These are phyloP conservation scores for Helianthus annuus DNA, from an alignment of 129 eudicot genomes.

Conservation along the genomic window DNA sequence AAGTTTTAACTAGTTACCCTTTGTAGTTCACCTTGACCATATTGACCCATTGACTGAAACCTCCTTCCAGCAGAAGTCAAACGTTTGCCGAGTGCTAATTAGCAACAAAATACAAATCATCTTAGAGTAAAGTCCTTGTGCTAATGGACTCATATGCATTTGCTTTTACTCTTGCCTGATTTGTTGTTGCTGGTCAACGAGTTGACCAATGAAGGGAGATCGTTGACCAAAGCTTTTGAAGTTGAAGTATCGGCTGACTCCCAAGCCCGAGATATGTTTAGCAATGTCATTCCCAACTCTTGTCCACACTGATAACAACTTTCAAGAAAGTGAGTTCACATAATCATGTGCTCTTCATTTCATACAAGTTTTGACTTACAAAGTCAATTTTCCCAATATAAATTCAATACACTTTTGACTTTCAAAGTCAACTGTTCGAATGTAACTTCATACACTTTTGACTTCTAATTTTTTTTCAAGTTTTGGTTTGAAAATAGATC, in stretches of 20 bases:
- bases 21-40: slow-evolving; percentile 92
- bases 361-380: background rate
- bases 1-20: slow-evolving; percentile 51
- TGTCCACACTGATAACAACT: slow-evolving; percentile 71
- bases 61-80: slow-evolving; percentile 87
- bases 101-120: slow-evolving; percentile 33
- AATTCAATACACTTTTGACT: slow-evolving; percentile 5
- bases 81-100: slow-evolving; percentile 83
- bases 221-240: slow-evolving; percentile 58
- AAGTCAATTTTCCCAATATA: no score
- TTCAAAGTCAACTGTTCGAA: slow-evolving; percentile 11
- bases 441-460: background rate
- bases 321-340: slow-evolving; percentile 14
- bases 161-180: slow-evolving; percentile 64
- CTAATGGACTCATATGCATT: slow-evolving; percentile 15
- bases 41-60: slow-evolving; percentile 94
- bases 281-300: slow-evolving; percentile 76
- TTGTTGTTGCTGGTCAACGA: slow-evolving; percentile 50
- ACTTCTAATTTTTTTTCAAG: background rate
- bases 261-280: slow-evolving; percentile 87
- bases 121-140: slow-evolving; percentile 16
- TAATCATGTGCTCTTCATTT: background rate
- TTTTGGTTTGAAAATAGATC: background rate
- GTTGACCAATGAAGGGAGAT: slow-evolving; percentile 56
- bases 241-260: slow-evolving; percentile 81